Conservation (phyloP, 768 basidiomycete genomes). For the Rhizopogon vinicolor region DNA sequence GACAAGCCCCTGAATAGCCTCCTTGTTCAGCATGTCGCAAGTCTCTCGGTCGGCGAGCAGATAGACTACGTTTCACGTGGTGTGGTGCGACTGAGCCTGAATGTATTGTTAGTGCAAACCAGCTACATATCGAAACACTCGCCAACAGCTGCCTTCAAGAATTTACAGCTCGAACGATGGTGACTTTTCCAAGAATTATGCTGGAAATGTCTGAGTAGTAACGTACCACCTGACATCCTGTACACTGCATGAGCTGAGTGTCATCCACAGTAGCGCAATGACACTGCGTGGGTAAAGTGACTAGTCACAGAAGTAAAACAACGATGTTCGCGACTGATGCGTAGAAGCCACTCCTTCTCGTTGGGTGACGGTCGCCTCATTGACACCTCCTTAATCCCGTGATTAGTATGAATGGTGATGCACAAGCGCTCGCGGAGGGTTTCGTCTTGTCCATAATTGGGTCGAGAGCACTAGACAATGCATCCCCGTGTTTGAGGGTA, state of each 20-base stretch:
- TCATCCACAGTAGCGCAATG: neutral
- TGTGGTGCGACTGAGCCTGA: neutral
- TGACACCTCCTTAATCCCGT: neutral
- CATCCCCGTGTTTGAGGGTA: neutral
- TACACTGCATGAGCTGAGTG: neutral
- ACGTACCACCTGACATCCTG: neutral
- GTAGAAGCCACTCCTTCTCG: neutral
- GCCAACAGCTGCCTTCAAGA: neutral
- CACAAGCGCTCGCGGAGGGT: neutral
- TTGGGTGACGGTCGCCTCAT: neutral
- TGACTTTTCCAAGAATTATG: neutral
- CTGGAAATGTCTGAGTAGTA: neutral
- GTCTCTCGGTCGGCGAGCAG: neutral
- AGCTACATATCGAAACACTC: neutral
- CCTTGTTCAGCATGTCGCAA: neutral
- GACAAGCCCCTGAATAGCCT: neutral
- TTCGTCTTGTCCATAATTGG: neutral
- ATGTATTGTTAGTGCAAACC: neutral
- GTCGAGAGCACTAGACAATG: neutral
- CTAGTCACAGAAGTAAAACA: no score
- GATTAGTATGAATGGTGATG: no score
- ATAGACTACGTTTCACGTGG: neutral
- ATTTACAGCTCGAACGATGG: neutral
- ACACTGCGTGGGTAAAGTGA: neutral
- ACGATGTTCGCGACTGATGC: neutral